Conservation (phyloP, 1,284 basidiomycete genomes). For the Pseudozyma pruni region DNA sequence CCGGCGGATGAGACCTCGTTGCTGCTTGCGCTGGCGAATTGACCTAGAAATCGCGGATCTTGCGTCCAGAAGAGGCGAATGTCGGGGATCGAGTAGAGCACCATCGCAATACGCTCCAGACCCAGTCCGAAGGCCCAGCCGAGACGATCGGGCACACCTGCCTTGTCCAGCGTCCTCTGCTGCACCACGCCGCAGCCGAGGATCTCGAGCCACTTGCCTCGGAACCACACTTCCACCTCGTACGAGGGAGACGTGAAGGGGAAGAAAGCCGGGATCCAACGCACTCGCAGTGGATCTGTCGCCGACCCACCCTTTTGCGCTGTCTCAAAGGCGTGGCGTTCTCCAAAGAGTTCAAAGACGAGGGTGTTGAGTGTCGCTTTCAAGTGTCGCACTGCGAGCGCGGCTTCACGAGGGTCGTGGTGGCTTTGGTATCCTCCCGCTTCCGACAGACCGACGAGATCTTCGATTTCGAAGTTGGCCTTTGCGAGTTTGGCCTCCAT, state of each 20-base stretch:
- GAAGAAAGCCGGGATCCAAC: constrained; percentile 98
- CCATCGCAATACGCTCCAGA: constrained; percentile 97
- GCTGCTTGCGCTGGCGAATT: constrained; percentile 75
- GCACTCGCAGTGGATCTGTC: constrained; percentile 77
- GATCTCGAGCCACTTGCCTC: constrained; percentile 96
- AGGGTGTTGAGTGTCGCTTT: constrained; percentile 92
- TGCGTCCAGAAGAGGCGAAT: constrained; percentile 98
- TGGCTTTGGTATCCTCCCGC: constrained; percentile 82
- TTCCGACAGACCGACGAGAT: constrained; percentile 77
- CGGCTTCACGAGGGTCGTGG: constrained; percentile 73
- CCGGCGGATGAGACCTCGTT: constrained; percentile 36
- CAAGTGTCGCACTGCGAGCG: constrained; percentile 81
- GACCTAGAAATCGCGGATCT: constrained; percentile 86
- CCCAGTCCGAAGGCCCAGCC: constrained; percentile 99
- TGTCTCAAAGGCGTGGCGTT: constrained; percentile 67
- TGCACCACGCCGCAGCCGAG: constrained; percentile 92
- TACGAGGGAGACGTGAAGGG: constrained; percentile 97
- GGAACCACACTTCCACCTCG: constrained; percentile 96
- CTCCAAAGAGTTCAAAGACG: constrained; percentile 80
- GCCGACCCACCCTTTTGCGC: constrained; percentile 62
- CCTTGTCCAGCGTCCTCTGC: constrained; percentile 85
- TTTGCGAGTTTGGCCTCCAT: constrained; percentile 70
- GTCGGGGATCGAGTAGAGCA: constrained; percentile 95
- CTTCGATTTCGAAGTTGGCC: constrained; percentile 80
- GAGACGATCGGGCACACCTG: constrained; percentile 76